Evolutionary conservation across 2,329 filamentous ascomycete genomes (phyloP), one percentile per base, ranked within the genome.

Genomic region (Aureobasidium pullulans): DNA sequence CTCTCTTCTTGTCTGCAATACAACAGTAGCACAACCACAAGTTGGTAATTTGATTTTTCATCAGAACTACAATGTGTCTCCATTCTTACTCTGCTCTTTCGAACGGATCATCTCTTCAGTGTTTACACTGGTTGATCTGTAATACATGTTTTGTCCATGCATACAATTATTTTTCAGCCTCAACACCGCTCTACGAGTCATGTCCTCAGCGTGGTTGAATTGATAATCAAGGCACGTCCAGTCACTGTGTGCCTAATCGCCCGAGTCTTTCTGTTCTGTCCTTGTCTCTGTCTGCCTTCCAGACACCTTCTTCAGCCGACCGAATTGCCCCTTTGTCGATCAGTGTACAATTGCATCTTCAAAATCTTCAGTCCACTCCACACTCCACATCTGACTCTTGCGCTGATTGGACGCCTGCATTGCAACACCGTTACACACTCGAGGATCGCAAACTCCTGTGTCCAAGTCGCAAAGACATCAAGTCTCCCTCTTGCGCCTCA

Each of bases 401-500:
- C 9, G 23, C 53, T 46, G 53, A 57, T 57, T 57, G 53, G 53
- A 57, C 53, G 16, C 31, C 19, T 37, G 28, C 8, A 19, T 43
- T 43, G 28, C 42, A 57, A 56, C 52, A 46, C 52, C 52, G 52
- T 56, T 56, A 47, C 42, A 46, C 9, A 15, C 29, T 28, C 39
- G 39, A 56, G 52, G 31, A 46, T 46, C 53, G 31, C 53, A 57
- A 46, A 57, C 53, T 57, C 53, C 53, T 57, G 52, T 56, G 40
- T 46, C 40, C 40, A 44, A 44, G 16, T 4, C 19, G 39, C 16
- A 43, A n/a, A 32, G 53, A 19, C 19, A 39, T 29, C 42, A 39
- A 28, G 4, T 42, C 23, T 57, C 42, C 42, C 23, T 11, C 19
- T 31, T 57, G 42, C 48, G 32, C 31, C 39, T 23, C 52, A 15